A percentile compares a stretch with the other conserved stretches of the same genome.
Evolutionary conservation across 2,329 filamentous ascomycete species (phyloP).

Genomic region (Fusarium lyarnte): DNA sequence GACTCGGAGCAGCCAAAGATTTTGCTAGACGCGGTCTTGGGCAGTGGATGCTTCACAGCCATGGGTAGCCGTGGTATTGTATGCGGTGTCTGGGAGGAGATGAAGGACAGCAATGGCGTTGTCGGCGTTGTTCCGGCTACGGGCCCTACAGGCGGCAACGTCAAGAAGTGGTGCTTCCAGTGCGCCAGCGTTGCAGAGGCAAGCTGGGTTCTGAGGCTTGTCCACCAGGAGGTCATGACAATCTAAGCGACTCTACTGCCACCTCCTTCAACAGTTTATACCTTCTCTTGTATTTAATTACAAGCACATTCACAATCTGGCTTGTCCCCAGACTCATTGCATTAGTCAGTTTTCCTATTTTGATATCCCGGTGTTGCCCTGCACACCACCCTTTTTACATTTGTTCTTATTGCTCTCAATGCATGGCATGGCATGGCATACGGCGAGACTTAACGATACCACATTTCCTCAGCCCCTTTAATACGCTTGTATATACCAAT

Average conservation of each 20-base stretch:
- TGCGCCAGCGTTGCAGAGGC: slow-evolving; percentile 64
- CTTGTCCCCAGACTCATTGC: neutral
- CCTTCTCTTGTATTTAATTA: slow-evolving; percentile 13
- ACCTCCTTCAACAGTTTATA: neutral
- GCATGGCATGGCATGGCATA: slow-evolving; percentile 7
- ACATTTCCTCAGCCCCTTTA: slow-evolving; percentile 18
- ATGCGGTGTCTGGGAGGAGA: slow-evolving; percentile 85
- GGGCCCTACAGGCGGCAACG: slow-evolving; percentile 62
- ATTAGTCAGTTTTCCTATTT: slow-evolving; percentile 12
- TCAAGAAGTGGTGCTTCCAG: slow-evolving; percentile 73
- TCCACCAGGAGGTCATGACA: slow-evolving; percentile 65
- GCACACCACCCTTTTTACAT: slow-evolving; percentile 20
- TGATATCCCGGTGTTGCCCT: slow-evolving; percentile 40
- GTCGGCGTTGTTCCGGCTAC: slow-evolving; percentile 62
- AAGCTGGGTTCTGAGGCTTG: slow-evolving; percentile 64
- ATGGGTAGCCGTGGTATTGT: slow-evolving; percentile 88
- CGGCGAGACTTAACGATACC: slow-evolving; percentile 31
- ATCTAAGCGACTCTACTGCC: slow-evolving; percentile 35
- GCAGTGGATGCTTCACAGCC: slow-evolving; percentile 84
- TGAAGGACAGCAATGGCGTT: slow-evolving; percentile 69
- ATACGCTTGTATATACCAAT: slow-evolving; percentile 21
- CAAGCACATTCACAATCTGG: slow-evolving; percentile 6
- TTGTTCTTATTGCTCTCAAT: slow-evolving; percentile 12
- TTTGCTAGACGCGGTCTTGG: slow-evolving; percentile 84
- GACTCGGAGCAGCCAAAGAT: slow-evolving; percentile 65